Conservation (phyloP, 1,139 yeast genomes). For the Petasospora rhodanensis region DNA sequence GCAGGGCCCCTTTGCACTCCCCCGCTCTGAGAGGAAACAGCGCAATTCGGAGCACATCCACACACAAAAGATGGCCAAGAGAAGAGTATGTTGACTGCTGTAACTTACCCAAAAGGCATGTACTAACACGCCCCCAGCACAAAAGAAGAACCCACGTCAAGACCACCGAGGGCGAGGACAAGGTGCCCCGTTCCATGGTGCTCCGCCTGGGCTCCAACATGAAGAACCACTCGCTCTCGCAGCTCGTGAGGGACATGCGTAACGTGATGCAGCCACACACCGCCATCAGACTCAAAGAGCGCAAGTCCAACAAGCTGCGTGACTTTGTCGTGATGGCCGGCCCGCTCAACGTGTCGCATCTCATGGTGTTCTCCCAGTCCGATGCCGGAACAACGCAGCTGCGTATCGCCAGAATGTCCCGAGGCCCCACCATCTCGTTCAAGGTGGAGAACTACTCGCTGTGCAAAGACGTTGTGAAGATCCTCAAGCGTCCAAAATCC, state of each 20-base stretch:
- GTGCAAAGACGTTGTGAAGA: conserved; percentile 72
- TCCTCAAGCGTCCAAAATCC: conserved; percentile 67
- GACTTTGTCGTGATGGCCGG: conserved; percentile 97
- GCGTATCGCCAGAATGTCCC: conserved; percentile 81
- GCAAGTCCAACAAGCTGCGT: conserved; percentile 79
- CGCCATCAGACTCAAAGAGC: conserved; percentile 79
- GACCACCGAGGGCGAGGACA: conserved; percentile 63
- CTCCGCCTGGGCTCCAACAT: conserved; percentile 77
- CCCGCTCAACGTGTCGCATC: conserved; percentile 87
- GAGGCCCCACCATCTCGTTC: conserved; percentile 93
- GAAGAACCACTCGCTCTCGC: conserved; percentile 76
- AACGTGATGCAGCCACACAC: conserved; percentile 96
- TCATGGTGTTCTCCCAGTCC: conserved; percentile 82
- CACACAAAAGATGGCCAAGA: conserved; percentile 37
- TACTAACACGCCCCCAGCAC: conserved; percentile 15
- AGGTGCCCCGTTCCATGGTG: conserved; percentile 90
- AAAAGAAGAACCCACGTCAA: conserved; percentile 86
- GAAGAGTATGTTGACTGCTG: conserved; percentile 36
- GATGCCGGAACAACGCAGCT: conserved; percentile 78
- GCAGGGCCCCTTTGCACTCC: too few species aligned
- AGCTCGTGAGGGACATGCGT: conserved; percentile 83
- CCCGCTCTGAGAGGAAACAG: too few species aligned
- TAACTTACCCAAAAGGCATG: background rate
- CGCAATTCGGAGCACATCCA: too few species aligned
- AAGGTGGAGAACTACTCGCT: conserved; percentile 72